phyloP scores from a whole-genome alignment of 225 moss, liverwort and hornwort genomes.

The Climacium dendroides region DNA sequence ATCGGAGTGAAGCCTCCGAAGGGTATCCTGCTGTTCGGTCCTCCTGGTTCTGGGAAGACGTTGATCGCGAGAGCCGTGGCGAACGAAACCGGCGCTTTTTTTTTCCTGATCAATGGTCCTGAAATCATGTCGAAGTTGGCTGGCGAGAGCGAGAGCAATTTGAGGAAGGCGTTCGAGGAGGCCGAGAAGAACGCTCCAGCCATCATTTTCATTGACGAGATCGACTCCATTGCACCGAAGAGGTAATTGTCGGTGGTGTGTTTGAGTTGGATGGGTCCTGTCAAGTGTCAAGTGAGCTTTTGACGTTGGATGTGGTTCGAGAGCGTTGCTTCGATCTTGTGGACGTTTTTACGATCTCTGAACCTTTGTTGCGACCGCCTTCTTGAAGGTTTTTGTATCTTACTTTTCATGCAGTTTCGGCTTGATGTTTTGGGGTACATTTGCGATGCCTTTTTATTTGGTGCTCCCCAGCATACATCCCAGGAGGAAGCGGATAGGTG shows the following conservation, averaged over 20 bases:
- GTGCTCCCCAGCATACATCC: no score
- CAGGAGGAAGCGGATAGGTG: neutral
- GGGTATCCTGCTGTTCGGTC: constrained; percentile 80
- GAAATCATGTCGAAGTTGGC: constrained; percentile 98
- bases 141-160: constrained; percentile 91
- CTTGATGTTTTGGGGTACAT: no score
- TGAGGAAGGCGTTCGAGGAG: constrained; percentile 89
- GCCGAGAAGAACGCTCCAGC: constrained; percentile 95
- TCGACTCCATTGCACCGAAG: constrained; percentile 92
- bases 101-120: constrained; percentile 94
- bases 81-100: constrained; percentile 85
- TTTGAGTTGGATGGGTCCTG: neutral
- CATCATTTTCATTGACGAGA: constrained; percentile 93
- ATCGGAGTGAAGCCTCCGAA: constrained; percentile 90
- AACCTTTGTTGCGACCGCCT: neutral
- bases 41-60: constrained; percentile 90
- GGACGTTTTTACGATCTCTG: neutral
- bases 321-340: neutral
- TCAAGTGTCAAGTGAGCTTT: neutral
- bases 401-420: no score
- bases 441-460: neutral
- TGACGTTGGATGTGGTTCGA: neutral
- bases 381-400: neutral
- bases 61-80: constrained; percentile 89
- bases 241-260: neutral